Evolutionary conservation across 257 asterid genomes (phyloP), one percentile per base, ranked within the genome.

Genomic region (Gentiana dahurica): DNA sequence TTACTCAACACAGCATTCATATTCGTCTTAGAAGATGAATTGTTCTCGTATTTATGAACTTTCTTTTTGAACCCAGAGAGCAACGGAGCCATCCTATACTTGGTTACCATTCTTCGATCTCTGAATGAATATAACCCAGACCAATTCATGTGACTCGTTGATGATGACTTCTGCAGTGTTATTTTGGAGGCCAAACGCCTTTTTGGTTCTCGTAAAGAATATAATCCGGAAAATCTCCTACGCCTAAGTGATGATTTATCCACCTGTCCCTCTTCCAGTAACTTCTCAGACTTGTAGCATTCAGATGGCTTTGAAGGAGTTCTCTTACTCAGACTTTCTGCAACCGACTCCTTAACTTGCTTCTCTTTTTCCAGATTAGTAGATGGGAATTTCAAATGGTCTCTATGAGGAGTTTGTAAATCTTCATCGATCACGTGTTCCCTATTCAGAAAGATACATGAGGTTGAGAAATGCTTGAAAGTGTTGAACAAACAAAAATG

Each of bases 321-420:
- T 51, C 24, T 24, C 24, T 24, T 24, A 49, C 62, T 64, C 54
- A 68, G 72, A 60, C 49, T 58, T 57, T 57, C 56, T 24, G 65
- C 61, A 44, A 67, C 12, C 43, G 58, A 32, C 44, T 74, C 81
- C 11, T 56, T 24, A 35, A 59, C 63, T 57, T 49, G 60, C 32
- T 49, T 65, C 57, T 55, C 62, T 75, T 63, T 68, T 71, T 36
- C 68, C 47, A 6, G 61, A 60, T 62, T 75, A 36, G 59, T 67
- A 60, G 65, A 86, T 4, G 97, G 99, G 67, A 92, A 92, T 74
- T 62, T 76, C 59, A 92, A 53, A 75, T 88, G 99, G 72, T 81
- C 36, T 72, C 95, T 74, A 11, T 24, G 34, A 46, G 99, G 97
- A 37, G 95, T 92, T 47, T 4, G 41, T 58, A 74, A 65, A 4